Conservation (phyloP, 768 basidiomycete species). For the Asterophora lycoperdoides region DNA sequence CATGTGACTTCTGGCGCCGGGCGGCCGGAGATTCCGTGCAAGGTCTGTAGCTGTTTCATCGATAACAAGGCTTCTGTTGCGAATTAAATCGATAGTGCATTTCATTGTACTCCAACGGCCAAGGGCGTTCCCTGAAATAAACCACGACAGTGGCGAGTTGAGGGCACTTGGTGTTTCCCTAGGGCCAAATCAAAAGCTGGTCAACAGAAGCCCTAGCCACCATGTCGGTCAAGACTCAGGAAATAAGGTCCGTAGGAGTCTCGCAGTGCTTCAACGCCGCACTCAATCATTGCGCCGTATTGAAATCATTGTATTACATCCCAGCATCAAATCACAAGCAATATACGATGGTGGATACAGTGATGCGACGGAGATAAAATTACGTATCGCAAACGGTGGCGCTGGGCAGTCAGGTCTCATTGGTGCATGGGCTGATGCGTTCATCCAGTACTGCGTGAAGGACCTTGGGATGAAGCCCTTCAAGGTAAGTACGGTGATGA, state of each 20-base stretch:
- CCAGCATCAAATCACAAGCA: conserved; percentile 4
- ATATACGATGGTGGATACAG: conserved; percentile 14
- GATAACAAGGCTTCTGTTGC: too few relatives aligned
- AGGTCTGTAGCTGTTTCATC: too few relatives aligned
- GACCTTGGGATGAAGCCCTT: conserved; percentile 7
- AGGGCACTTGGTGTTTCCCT: too few relatives aligned
- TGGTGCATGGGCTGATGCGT: conserved; percentile 17
- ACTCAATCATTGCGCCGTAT: background rate
- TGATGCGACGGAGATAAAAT: conserved; percentile 8
- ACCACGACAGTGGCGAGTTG: too few relatives aligned
- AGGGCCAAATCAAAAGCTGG: too few relatives aligned
- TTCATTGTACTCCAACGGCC: too few relatives aligned
- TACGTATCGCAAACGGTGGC: conserved; percentile 18
- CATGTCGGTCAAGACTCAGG: background rate
- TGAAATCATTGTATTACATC: background rate
- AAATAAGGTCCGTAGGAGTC: background rate
- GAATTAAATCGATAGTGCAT: too few relatives aligned
- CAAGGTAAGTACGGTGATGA: background rate
- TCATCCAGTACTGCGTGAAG: conserved; percentile 14
- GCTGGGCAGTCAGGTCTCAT: conserved; percentile 20
- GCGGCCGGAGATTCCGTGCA: too few relatives aligned
- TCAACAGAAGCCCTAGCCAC: too few relatives aligned
- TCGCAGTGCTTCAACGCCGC: background rate
- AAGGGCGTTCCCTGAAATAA: too few relatives aligned
- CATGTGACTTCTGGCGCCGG: too few relatives aligned